phyloP scores from a whole-genome alignment of 495 filamentous ascomycete genomes.

The Trichocladium antarcticum region DNA sequence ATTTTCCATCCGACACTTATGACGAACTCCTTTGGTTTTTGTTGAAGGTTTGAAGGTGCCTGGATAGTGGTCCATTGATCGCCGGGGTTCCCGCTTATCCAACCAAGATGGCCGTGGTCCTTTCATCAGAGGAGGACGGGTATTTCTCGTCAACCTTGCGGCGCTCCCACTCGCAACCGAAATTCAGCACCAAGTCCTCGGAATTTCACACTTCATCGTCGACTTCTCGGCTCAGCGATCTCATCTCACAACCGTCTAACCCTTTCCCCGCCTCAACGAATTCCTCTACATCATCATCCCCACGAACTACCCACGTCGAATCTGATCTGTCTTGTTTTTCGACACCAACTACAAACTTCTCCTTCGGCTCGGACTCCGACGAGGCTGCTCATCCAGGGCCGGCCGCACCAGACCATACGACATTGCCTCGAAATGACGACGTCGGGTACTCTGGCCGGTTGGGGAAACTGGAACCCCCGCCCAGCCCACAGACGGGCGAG shows the following conservation, averaged over 20 bases:
- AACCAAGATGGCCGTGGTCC: slow-evolving; percentile 38
- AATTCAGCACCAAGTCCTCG: slow-evolving; percentile 27
- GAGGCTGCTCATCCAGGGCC: slow-evolving; percentile 31
- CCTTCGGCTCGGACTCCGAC: slow-evolving; percentile 44
- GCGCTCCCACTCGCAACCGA: slow-evolving; percentile 40
- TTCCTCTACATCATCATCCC: slow-evolving; percentile 40
- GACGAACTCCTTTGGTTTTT: slow-evolving; percentile 12
- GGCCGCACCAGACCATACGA: slow-evolving; percentile 40
- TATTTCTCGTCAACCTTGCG: slow-evolving; percentile 37
- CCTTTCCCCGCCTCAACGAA: slow-evolving; percentile 33
- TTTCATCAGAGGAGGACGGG: slow-evolving; percentile 35
- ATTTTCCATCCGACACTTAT: slow-evolving; percentile 14
- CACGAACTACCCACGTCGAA: slow-evolving; percentile 29
- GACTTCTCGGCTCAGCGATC: slow-evolving; percentile 31
- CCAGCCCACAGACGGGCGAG: slow-evolving; percentile 34
- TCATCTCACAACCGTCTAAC: slow-evolving; percentile 26
- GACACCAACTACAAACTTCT: slow-evolving; percentile 53
- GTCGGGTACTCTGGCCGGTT: slow-evolving; percentile 35
- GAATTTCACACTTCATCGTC: slow-evolving; percentile 35
- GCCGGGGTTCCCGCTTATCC: slow-evolving; percentile 9
- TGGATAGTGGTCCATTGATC: slow-evolving; percentile 19
- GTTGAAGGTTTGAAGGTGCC: slow-evolving; percentile 24
- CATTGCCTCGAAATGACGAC: slow-evolving; percentile 49
- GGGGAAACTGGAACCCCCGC: slow-evolving; percentile 40
- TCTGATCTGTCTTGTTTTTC: slow-evolving; percentile 40